Conservation (phyloP, 2,329 filamentous ascomycete genomes). For the Pseudovirgaria hyperparasitica region DNA sequence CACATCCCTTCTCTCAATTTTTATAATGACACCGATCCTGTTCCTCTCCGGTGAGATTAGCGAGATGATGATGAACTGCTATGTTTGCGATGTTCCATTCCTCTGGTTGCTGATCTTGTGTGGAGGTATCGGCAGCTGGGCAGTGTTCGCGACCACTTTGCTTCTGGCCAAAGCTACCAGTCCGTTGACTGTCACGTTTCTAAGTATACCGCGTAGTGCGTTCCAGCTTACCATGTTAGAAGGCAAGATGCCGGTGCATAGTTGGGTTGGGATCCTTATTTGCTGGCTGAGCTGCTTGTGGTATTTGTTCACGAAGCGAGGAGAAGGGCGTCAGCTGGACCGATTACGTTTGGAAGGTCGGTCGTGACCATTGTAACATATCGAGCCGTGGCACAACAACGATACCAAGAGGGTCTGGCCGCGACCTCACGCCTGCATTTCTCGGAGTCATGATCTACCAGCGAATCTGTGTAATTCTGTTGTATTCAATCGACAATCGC, state of each 20-base stretch:
- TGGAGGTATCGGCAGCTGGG: constrained; percentile 34
- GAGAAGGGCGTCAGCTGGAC: constrained; percentile 24
- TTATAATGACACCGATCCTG: constrained; percentile 36
- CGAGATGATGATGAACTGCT: constrained; percentile 39
- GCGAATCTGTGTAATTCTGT: no score
- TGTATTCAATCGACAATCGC: no score
- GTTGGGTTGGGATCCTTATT: constrained; percentile 38
- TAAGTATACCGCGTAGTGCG: constrained; percentile 36
- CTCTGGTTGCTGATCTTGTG: constrained; percentile 42
- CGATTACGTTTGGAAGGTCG: constrained; percentile 21
- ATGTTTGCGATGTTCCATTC: constrained; percentile 42
- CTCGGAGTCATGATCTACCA: no score
- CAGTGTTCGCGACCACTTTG: constrained; percentile 36
- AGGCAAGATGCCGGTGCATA: constrained; percentile 36
- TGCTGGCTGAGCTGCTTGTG: constrained; percentile 38
- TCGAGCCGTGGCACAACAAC: no score
- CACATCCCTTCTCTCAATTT: constrained; percentile 35
- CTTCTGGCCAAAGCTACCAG: constrained; percentile 37
- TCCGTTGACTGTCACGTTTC: constrained; percentile 37
- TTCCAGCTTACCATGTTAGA: constrained; percentile 36
- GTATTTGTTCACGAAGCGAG: constrained; percentile 33
- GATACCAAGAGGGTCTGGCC: no score
- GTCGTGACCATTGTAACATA: no score
- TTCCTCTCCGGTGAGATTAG: constrained; percentile 36
- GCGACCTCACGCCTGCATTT: no score